Conservation (phyloP, 768 basidiomycete species). For the Chalciporus chontae region DNA sequence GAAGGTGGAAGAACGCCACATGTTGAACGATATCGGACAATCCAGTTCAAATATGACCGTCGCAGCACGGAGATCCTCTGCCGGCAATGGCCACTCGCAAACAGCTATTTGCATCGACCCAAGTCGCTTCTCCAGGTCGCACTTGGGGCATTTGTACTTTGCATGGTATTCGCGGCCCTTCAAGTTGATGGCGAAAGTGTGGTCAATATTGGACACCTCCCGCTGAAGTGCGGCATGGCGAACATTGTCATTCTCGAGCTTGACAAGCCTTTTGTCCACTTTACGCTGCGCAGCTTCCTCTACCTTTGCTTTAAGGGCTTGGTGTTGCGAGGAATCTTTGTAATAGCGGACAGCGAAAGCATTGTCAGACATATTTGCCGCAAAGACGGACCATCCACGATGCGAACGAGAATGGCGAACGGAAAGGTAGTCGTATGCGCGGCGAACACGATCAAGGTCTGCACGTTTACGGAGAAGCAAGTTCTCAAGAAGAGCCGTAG, state of each 20-base stretch:
- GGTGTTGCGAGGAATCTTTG: constrained; percentile 13
- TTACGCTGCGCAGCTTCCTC: constrained; percentile 32
- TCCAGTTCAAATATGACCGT: constrained; percentile 37
- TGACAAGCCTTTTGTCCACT: background rate
- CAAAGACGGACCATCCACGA: constrained; percentile 31
- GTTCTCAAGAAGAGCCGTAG: constrained; percentile 14
- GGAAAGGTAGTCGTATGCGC: constrained; percentile 29
- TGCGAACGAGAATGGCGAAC: constrained; percentile 20
- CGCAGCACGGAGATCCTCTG: background rate
- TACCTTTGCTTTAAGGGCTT: constrained; percentile 24
- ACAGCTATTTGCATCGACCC: background rate
- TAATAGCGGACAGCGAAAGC: constrained; percentile 36
- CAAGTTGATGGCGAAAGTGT: background rate
- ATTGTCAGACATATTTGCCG: constrained; percentile 3
- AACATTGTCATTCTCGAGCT: background rate
- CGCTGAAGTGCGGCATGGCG: background rate
- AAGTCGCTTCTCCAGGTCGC: background rate
- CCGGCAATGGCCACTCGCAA: background rate
- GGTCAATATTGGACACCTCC: background rate
- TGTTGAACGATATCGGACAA: constrained; percentile 32
- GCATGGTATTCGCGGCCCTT: background rate
- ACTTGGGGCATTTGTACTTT: background rate
- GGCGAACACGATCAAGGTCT: constrained; percentile 24
- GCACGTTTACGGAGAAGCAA: constrained; percentile 26
- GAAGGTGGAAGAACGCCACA: constrained; percentile 39